Conservation (phyloP, 1,284 basidiomycete species). For the Papiliotrema terrestris region DNA sequence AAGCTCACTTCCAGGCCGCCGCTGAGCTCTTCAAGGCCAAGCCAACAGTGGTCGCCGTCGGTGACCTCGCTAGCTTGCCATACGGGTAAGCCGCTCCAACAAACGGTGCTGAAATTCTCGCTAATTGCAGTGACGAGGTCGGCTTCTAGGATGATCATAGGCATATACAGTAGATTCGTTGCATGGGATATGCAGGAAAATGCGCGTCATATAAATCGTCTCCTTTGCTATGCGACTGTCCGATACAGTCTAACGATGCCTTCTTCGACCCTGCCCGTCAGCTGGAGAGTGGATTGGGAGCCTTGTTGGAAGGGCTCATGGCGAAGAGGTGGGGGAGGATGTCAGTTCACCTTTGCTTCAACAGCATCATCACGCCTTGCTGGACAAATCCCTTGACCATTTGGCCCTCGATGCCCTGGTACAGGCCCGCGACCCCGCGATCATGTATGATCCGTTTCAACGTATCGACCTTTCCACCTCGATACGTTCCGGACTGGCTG, state of each 20-base stretch:
- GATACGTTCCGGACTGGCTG: slow-evolving; percentile 18
- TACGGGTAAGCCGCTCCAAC: slow-evolving; percentile 54
- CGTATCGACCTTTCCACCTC: slow-evolving; percentile 9
- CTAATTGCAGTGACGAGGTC: slow-evolving; percentile 62
- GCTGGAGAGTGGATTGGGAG: neutral
- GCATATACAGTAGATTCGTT: slow-evolving; percentile 2
- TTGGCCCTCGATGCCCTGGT: slow-evolving; percentile 76
- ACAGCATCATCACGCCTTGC: slow-evolving; percentile 47
- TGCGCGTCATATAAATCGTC: neutral
- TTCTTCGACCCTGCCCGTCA: slow-evolving; percentile 28
- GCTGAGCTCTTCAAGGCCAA: slow-evolving; percentile 54
- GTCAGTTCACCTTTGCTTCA: slow-evolving; percentile 46
- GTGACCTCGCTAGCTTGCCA: slow-evolving; percentile 70
- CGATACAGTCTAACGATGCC: slow-evolving; percentile 15
- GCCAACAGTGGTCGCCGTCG: slow-evolving; percentile 81
- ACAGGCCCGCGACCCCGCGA: slow-evolving; percentile 73
- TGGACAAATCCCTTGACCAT: slow-evolving; percentile 70
- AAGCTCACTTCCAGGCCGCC: slow-evolving; percentile 28
- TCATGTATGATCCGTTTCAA: slow-evolving; percentile 57
- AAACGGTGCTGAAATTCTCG: neutral
- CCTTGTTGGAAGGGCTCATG: too few relatives aligned
- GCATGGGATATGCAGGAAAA: slow-evolving; percentile 1
- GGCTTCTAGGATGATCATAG: slow-evolving; percentile 45
- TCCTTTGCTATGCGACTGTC: neutral
- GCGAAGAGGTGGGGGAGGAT: neutral